Percentiles rank a stretch among this genome's conserved stretches.
phyloP scores from a whole-genome alignment of 805 yeast species.

The Schwanniomyces vanrijiae region DNA sequence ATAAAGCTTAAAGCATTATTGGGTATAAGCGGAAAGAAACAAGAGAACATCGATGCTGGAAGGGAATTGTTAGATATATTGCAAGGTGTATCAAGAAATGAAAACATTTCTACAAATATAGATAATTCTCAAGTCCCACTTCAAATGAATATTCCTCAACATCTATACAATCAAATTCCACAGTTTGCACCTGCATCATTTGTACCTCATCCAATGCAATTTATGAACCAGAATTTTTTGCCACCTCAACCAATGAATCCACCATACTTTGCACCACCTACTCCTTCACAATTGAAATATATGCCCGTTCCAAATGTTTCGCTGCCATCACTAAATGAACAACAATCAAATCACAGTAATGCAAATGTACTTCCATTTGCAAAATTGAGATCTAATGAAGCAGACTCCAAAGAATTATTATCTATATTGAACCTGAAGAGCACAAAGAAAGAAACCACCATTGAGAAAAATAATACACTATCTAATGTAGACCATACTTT shows the following conservation, averaged over 20 bases:
- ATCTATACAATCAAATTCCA: slow-evolving; percentile 26
- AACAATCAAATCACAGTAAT: not conserved
- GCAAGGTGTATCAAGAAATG: slow-evolving; percentile 30
- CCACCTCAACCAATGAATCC: not conserved
- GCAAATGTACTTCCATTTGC: too few species aligned
- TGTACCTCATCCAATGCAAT: not conserved
- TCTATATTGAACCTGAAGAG: slow-evolving; percentile 37
- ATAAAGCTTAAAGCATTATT: slow-evolving; percentile 60
- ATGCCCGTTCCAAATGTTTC: not conserved
- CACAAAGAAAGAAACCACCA: slow-evolving; percentile 8
- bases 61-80: slow-evolving; percentile 70
- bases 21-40: slow-evolving; percentile 47
- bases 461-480: not conserved
- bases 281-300: slow-evolving; percentile 3
- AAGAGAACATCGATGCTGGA: slow-evolving; percentile 60
- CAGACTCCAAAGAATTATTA: slow-evolving; percentile 43
- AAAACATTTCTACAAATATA: slow-evolving; percentile 1
- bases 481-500: not conserved
- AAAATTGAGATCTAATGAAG: slow-evolving; percentile 27
- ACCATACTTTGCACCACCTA: slow-evolving; percentile 1
- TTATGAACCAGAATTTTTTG: not conserved
- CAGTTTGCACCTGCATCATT: slow-evolving; percentile 12
- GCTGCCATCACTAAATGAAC: not conserved
- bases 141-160: slow-evolving; percentile 33
- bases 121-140: slow-evolving; percentile 8